Evolutionary conservation across 2,329 filamentous ascomycete species (phyloP).

Genomic region (Diaporthe batatas): DNA sequence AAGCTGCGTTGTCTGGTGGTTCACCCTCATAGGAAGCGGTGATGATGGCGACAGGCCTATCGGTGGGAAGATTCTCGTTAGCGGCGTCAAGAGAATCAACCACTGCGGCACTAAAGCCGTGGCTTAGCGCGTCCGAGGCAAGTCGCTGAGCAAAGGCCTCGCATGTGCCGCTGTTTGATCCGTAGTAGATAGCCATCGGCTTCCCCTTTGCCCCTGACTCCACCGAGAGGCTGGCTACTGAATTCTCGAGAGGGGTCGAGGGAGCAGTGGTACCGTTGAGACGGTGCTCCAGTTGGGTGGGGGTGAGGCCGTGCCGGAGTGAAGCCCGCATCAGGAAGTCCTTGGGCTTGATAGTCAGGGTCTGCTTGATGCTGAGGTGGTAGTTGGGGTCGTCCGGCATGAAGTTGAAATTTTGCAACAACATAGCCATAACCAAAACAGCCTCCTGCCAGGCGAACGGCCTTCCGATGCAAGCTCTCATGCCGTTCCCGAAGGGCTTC

Average conservation of each 20-base stretch:
- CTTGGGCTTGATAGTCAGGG: slow-evolving; percentile 73
- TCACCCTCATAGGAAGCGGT: slow-evolving; percentile 79
- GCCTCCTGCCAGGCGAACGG: slow-evolving; percentile 83
- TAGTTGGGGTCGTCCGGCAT: slow-evolving; percentile 72
- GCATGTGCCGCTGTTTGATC: slow-evolving; percentile 81
- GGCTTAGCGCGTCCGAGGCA: slow-evolving; percentile 67
- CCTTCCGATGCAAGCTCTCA: slow-evolving; percentile 78
- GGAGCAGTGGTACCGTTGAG: slow-evolving; percentile 52
- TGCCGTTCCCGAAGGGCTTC: slow-evolving; percentile 75
- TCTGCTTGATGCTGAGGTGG: slow-evolving; percentile 66
- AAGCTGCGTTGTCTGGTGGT: slow-evolving; percentile 76
- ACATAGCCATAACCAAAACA: slow-evolving; percentile 70
- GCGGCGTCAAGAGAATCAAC: slow-evolving; percentile 72
- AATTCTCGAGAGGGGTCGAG: slow-evolving; percentile 60
- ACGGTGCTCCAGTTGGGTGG: slow-evolving; percentile 61
- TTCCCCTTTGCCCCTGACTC: slow-evolving; percentile 48
- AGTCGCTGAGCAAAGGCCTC: slow-evolving; percentile 75
- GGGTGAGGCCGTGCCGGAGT: slow-evolving; percentile 71
- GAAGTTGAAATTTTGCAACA: slow-evolving; percentile 81
- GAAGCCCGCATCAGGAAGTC: slow-evolving; percentile 73
- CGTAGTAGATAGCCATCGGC: slow-evolving; percentile 74
- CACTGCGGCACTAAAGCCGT: slow-evolving; percentile 69
- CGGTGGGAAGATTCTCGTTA: slow-evolving; percentile 69
- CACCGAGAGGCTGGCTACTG: slow-evolving; percentile 55
- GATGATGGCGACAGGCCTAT: slow-evolving; percentile 75